Conservation (phyloP, 1,284 basidiomycete species). For the Tylopilus sp. region DNA sequence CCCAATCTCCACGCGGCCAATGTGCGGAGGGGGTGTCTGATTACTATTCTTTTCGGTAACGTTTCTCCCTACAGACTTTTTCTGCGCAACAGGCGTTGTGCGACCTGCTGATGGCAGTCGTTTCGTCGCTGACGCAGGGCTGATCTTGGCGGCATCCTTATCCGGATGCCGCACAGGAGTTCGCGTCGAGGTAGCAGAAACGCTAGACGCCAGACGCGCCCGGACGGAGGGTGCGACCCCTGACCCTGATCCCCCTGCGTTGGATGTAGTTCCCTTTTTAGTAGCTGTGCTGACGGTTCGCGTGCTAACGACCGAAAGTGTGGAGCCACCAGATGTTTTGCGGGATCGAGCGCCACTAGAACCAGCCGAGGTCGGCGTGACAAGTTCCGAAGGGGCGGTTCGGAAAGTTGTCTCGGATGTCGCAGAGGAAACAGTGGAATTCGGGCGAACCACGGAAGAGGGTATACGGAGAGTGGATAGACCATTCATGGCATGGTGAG, state of each 20-base stretch:
- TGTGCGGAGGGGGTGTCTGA: constrained; percentile 20
- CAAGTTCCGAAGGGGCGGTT: constrained; percentile 47
- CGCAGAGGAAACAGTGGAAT: constrained; percentile 45
- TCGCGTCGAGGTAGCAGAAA: constrained; percentile 29
- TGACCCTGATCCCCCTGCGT: constrained; percentile 6
- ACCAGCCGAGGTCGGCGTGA: constrained; percentile 33
- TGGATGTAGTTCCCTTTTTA: constrained; percentile 12
- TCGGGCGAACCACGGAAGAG: constrained; percentile 39
- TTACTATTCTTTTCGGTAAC: constrained; percentile 17
- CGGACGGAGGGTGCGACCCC: constrained; percentile 12
- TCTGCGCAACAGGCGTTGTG: constrained; percentile 26
- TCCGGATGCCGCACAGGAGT: constrained; percentile 22
- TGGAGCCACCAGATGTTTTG: constrained; percentile 42
- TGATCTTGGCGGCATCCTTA: constrained; percentile 25
- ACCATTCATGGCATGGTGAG: constrained; percentile 25
- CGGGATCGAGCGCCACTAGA: constrained; percentile 36
- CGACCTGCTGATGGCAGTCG: constrained; percentile 23
- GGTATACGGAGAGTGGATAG: constrained; percentile 33
- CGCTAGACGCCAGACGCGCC: constrained; percentile 27
- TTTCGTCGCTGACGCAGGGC: constrained; percentile 22
- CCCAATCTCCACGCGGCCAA: constrained; percentile 16
- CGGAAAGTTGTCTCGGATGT: constrained; percentile 56
- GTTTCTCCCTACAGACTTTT: constrained; percentile 14
- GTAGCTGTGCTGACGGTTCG: constrained; percentile 34
- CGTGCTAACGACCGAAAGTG: constrained; percentile 37